Base-by-base conservation (phyloP, 352 stramenopile genomes). In the Phytophthora tubulina region DNA sequence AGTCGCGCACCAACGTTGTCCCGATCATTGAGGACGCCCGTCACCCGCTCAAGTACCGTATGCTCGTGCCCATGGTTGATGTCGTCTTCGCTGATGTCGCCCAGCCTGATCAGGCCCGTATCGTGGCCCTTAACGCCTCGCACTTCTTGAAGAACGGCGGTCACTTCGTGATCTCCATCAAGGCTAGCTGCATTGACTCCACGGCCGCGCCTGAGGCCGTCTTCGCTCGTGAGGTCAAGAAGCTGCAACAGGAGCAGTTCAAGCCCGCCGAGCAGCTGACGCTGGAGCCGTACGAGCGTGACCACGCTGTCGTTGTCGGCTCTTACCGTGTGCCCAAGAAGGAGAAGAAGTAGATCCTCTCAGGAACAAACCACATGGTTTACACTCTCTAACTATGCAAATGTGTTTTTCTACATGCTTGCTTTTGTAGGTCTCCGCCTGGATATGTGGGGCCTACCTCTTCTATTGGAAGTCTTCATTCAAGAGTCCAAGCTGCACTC, bases 61-160 rank as follows among this genome's bases (percentile, higher is more conserved):
- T 99, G 96, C 86, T 99, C 45, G 96, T 99, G 59, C 97, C 96
- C 8, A 99, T 99, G 98, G 97, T 99, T 17, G 98, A 99, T 82
- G 92, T 84, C 51, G 90, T 99, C 41, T 99, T 99, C 84, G 98
- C 98, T 33, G 98, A 99, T 92, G 97, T 99, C 30, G 98, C 98
- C 14, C 98, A 99, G 82, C 98, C 98, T 9, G 98, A 99, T 88
- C 98, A 99, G 75, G 98, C 98, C 10, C 97, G 98, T 93, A 99
- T 99, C 69, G 98, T 99, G 42, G 97, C 96, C 7, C 78, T 99
- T 46, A 99, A 99, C 85, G 91, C 97, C 13, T 97, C 98, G 78
- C 98, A 99, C 88, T 99, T 99, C 85, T 85, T 99, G 53, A 99
- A 99, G 85, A 99, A 99, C 85, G 97, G 97, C 67, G 98, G 98